phyloP scores from a whole-genome alignment of 2,329 filamentous ascomycete species.

The Neonectria neomacrospora region DNA sequence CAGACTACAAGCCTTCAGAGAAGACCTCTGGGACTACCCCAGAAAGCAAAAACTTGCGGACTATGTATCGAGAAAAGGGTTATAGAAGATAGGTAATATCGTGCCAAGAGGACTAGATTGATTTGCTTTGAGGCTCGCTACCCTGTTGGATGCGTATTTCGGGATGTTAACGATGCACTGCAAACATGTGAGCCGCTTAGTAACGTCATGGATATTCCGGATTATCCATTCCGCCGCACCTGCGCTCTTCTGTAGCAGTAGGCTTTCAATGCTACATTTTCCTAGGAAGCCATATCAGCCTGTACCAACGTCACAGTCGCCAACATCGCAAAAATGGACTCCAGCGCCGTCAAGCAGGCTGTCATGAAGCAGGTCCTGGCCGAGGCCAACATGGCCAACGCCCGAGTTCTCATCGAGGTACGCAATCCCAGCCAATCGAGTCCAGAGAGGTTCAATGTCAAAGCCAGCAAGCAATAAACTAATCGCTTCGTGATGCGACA shows the following conservation, averaged over 20 bases:
- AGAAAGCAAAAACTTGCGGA: background rate
- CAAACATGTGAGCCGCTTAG: conserved; percentile 25
- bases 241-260: conserved; percentile 17
- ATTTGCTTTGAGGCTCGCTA: background rate
- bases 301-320: conserved; percentile 34
- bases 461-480: conserved; percentile 8
- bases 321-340: conserved; percentile 62
- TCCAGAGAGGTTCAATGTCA: background rate
- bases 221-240: conserved; percentile 30
- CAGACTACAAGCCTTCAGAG: background rate
- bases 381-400: conserved; percentile 75
- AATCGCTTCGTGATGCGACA: conserved; percentile 47
- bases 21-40: background rate
- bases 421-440: conserved; percentile 21
- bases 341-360: conserved; percentile 67
- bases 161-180: background rate
- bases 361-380: conserved; percentile 73
- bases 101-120: no score
- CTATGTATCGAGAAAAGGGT: background rate
- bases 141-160: background rate
- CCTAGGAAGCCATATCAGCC: conserved; percentile 13
- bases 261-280: conserved; percentile 31
- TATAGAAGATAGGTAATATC: no score
- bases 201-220: conserved; percentile 20
- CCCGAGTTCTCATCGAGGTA: conserved; percentile 76